A percentile compares a stretch with the other conserved stretches of the same genome.
Evolutionary conservation across 805 yeast genomes (phyloP).

Genomic region (Schwanniomyces pseudopolymorphus): DNA sequence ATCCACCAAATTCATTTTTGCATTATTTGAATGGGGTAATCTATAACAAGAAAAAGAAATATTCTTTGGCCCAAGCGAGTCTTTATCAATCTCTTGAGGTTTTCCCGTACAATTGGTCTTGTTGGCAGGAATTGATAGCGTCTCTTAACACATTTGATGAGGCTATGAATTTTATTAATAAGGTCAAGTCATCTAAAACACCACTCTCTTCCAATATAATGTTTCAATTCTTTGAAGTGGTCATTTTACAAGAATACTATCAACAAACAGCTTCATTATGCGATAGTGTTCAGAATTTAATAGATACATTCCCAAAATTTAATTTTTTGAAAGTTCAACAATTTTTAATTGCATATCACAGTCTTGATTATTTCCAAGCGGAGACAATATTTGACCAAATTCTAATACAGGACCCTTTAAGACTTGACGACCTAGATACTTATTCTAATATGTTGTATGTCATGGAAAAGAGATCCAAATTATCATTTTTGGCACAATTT

Average conservation of each 20-base stretch:
- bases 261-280: slow-evolving; percentile 58
- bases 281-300: slow-evolving; percentile 49
- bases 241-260: slow-evolving; percentile 73
- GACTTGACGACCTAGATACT: slow-evolving; percentile 88
- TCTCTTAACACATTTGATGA: slow-evolving; percentile 64
- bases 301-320: slow-evolving; percentile 66
- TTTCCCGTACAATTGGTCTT: slow-evolving; percentile 90
- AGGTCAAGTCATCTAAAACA: slow-evolving; percentile 35
- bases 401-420: slow-evolving; percentile 70
- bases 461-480: slow-evolving; percentile 82
- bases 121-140: slow-evolving; percentile 79
- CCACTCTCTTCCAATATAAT: slow-evolving; percentile 30
- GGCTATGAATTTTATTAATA: slow-evolving; percentile 42
- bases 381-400: slow-evolving; percentile 78
- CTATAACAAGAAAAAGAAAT: slow-evolving; percentile 60
- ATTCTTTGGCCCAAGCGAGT: slow-evolving; percentile 56
- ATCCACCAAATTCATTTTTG: slow-evolving; percentile 56
- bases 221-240: slow-evolving; percentile 61
- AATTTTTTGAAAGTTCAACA: slow-evolving; percentile 75
- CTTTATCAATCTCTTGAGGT: slow-evolving; percentile 59
- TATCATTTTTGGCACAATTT: slow-evolving; percentile 83
- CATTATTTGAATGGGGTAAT: slow-evolving; percentile 72
- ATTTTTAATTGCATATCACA: slow-evolving; percentile 79
- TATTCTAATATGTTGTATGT: slow-evolving; percentile 95
- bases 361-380: slow-evolving; percentile 80